Evolutionary conservation across 192 early-diverging fungal species (phyloP).

Genomic region (Podila clonocystis): DNA sequence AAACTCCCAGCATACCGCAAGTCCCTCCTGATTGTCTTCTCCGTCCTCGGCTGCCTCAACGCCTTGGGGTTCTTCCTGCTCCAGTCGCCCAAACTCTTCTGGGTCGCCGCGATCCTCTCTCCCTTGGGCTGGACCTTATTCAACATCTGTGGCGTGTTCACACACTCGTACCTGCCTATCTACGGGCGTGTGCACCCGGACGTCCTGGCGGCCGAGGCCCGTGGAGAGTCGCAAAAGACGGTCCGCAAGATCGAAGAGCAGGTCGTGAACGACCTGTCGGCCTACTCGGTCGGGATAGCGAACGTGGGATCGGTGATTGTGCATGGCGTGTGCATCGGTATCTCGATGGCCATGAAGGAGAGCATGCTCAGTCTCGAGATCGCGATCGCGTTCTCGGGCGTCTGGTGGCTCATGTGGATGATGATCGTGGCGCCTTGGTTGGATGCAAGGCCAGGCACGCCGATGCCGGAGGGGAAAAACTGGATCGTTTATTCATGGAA

Average conservation of each 20-base stretch:
- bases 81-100: slow-evolving; percentile 11
- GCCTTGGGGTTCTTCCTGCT: slow-evolving; percentile 24
- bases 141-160: slow-evolving; percentile 41
- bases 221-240: not conserved
- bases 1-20: slow-evolving; percentile 33
- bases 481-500: slow-evolving; percentile 44
- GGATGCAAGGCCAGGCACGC: slow-evolving; percentile 43
- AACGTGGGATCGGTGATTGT: slow-evolving; percentile 13
- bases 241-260: slow-evolving; percentile 10
- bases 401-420: slow-evolving; percentile 57
- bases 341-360: slow-evolving; percentile 11
- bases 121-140: slow-evolving; percentile 25
- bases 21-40: slow-evolving; percentile 34
- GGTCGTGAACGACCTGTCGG: slow-evolving; percentile 32
- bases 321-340: slow-evolving; percentile 2
- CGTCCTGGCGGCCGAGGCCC: slow-evolving; percentile 9
- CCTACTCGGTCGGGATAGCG: slow-evolving; percentile 8
- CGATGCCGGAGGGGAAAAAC: slow-evolving; percentile 52
- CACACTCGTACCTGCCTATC: slow-evolving; percentile 51
- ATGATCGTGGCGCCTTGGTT: slow-evolving; percentile 31
- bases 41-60: slow-evolving; percentile 17
- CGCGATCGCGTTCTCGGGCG: slow-evolving; percentile 44
- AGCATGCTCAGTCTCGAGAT: slow-evolving; percentile 29
- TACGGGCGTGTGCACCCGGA: slow-evolving; percentile 33
- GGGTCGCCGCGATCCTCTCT: slow-evolving; percentile 24